Base-by-base conservation (phyloP, 805 yeast species). In the Starmerella bombicola region DNA sequence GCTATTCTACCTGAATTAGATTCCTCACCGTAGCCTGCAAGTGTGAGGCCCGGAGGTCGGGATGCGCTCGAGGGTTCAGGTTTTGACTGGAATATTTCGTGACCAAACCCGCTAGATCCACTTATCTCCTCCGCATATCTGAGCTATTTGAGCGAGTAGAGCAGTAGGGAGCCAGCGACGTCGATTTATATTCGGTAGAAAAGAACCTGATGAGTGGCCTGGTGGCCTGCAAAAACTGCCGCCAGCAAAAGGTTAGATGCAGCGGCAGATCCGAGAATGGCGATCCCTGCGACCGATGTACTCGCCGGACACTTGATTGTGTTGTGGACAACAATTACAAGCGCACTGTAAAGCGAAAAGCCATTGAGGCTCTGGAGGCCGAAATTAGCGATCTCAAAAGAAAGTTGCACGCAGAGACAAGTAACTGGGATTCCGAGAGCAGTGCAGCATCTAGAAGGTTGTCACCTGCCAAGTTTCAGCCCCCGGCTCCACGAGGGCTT, bases 161-260 rank as follows among this genome's bases (percentile, higher is more conserved):
- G n/a, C n/a, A n/a, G n/a, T n/a, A n/a, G n/a, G n/a, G n/a, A n/a
- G n/a, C n/a, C n/a, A n/a, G n/a, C n/a, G n/a, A n/a, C n/a, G n/a
- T n/a, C n/a, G n/a, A n/a, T n/a, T n/a, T n/a, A n/a, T n/a, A n/a
- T n/a, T n/a, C n/a, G n/a, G n/a, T n/a, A n/a, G n/a, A n/a, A n/a
- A n/a, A n/a, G n/a, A n/a, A n/a, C n/a, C n/a, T n/a, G 33, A 44
- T 39, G 38, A 38, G 40, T 7, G 40, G 46, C 16, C 45, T 45
- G 20, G 39, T 52, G 4, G 97, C 97, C 0, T 91, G 98, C 65
- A 84, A 83, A 1, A 95, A 88, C 54, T 91, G 98, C 57, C 73
- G 97, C 12, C 97, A 91, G 60, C 98, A 88, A 58, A 91, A 91
- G 61, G 67, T 63, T 19, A 28, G 50, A 18, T 49, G 53, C 36